Evolutionary conservation across 768 basidiomycete genomes (phyloP).

Genomic region (Mycena leptocephala): DNA sequence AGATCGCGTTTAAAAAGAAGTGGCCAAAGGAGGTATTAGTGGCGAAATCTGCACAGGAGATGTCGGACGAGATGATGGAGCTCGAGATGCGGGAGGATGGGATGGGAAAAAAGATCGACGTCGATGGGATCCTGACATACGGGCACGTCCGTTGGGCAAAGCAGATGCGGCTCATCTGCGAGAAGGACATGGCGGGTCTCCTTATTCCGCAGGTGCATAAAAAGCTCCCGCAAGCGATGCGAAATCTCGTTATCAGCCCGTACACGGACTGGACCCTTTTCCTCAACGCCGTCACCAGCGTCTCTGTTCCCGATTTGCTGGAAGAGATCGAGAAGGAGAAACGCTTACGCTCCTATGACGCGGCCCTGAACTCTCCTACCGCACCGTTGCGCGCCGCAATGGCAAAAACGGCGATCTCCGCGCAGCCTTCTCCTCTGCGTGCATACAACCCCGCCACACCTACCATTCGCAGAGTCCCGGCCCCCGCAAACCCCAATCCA

Average conservation of each 20-base stretch:
- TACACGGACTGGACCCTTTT: background rate
- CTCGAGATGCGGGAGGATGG: background rate
- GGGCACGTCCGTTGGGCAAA: background rate
- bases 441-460: background rate
- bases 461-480: background rate
- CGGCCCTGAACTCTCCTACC: background rate
- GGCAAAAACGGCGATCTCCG: background rate
- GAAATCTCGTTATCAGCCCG: background rate
- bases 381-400: background rate
- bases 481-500: background rate
- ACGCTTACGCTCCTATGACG: background rate
- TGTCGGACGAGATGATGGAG: background rate
- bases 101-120: background rate
- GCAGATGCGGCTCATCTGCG: background rate
- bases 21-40: conserved; percentile 4
- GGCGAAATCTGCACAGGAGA: background rate
- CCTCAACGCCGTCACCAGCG: background rate
- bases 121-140: background rate
- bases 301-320: background rate
- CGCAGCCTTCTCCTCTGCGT: background rate
- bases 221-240: background rate
- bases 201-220: conserved; percentile 8
- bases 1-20: background rate
- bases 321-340: background rate
- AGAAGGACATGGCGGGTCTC: background rate